A percentile compares a stretch with the other conserved stretches of the same genome.
Conservation (phyloP, 2,329 filamentous ascomycete species). For the Colletotrichum abscissum region DNA sequence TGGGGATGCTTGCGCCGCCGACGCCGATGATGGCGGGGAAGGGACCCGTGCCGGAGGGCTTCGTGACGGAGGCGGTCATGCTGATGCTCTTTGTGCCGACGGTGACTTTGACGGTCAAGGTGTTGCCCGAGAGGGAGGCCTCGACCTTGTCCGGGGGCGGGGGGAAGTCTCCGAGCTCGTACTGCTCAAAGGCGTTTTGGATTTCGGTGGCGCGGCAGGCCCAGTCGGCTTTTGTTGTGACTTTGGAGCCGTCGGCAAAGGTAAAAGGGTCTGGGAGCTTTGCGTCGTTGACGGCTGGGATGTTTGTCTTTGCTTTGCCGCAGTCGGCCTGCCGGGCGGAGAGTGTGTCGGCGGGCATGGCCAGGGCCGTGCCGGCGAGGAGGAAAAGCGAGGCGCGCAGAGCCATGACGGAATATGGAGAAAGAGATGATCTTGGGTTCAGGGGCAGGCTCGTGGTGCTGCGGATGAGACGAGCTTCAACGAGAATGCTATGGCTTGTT, state of each 20-base stretch:
- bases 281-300: constrained; percentile 48
- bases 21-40: constrained; percentile 69
- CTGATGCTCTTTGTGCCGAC: constrained; percentile 57
- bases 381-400: constrained; percentile 3
- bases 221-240: constrained; percentile 58
- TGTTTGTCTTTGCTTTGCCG: constrained; percentile 43
- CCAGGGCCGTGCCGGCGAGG: constrained; percentile 49
- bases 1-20: constrained; percentile 64
- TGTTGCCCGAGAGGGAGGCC: constrained; percentile 54
- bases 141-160: constrained; percentile 57
- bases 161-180: constrained; percentile 62
- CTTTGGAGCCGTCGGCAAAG: constrained; percentile 52
- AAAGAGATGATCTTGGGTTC: neutral
- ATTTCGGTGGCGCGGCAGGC: constrained; percentile 62
- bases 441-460: no score
- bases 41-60: constrained; percentile 54
- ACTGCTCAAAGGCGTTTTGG: constrained; percentile 59
- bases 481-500: neutral
- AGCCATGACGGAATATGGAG: neutral
- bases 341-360: constrained; percentile 48
- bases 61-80: constrained; percentile 55
- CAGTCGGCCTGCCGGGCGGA: constrained; percentile 51
- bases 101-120: constrained; percentile 56
- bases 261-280: constrained; percentile 62
- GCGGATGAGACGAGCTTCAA: neutral